Conservation (phyloP, 768 basidiomycete species). For the Tricholoma saponaceum region DNA sequence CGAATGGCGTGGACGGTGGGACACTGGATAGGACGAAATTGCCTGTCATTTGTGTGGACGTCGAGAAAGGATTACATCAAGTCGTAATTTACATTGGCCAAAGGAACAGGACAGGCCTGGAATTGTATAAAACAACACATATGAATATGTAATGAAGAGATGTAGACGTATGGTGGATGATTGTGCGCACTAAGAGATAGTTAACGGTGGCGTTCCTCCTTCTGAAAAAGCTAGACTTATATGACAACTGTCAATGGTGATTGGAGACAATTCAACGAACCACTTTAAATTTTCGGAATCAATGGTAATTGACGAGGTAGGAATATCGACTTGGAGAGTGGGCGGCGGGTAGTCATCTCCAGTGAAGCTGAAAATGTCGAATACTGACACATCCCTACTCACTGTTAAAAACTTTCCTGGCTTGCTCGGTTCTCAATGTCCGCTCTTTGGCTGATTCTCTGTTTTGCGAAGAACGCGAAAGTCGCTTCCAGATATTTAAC, state of each 20-base stretch:
- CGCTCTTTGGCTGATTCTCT: constrained; percentile 57
- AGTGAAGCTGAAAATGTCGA: neutral
- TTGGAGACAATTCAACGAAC: too few relatives aligned
- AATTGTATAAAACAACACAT: neutral
- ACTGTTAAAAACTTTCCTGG: constrained; percentile 56
- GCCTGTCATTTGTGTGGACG: constrained; percentile 8
- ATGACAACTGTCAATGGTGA: too few relatives aligned
- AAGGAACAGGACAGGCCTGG: neutral
- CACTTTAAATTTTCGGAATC: too few relatives aligned
- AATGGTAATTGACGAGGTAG: too few relatives aligned
- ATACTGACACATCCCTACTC: constrained; percentile 1
- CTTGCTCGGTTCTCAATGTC: constrained; percentile 53
- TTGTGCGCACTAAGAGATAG: too few relatives aligned
- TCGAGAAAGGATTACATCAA: constrained; percentile 13
- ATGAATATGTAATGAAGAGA: too few relatives aligned
- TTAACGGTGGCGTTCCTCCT: too few relatives aligned
- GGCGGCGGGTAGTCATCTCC: neutral
- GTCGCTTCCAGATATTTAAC: constrained; percentile 37
- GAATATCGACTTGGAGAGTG: neutral
- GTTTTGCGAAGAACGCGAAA: constrained; percentile 56
- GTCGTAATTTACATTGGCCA: neutral
- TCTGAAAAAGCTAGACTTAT: too few relatives aligned
- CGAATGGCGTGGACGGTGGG: constrained; percentile 12
- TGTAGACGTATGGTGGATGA: too few relatives aligned
- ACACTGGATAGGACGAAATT: constrained; percentile 1